A percentile compares a stretch with the other conserved stretches of the same genome.
Conservation (phyloP, 2,329 filamentous ascomycete genomes). For the Aspergillus pseudotamarii region DNA sequence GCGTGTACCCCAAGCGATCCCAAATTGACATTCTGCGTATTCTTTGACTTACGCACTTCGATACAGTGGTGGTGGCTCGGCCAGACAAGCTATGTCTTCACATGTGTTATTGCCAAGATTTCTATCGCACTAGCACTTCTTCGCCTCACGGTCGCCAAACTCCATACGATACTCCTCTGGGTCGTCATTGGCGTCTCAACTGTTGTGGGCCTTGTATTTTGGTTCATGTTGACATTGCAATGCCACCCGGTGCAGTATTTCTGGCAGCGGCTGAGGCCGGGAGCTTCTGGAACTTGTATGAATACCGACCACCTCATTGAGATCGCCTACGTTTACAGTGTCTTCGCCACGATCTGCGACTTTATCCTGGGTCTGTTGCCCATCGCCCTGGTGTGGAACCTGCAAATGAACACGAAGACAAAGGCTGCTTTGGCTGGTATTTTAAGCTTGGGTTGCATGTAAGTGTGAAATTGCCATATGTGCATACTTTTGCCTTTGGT, state of each 20-base stretch:
- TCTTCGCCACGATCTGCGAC: slow-evolving; percentile 51
- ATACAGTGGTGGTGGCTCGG: slow-evolving; percentile 57
- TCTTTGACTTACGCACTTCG: not conserved
- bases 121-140: slow-evolving; percentile 59
- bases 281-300: slow-evolving; percentile 19
- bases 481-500: not conserved
- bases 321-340: slow-evolving; percentile 57
- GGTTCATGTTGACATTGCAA: slow-evolving; percentile 56
- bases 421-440: slow-evolving; percentile 58
- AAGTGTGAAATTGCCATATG: slow-evolving; percentile 27
- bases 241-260: slow-evolving; percentile 56
- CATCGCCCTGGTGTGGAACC: slow-evolving; percentile 56
- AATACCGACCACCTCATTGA: slow-evolving; percentile 18
- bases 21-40: not conserved
- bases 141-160: slow-evolving; percentile 50
- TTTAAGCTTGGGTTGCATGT: slow-evolving; percentile 59
- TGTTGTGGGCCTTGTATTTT: slow-evolving; percentile 51
- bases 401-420: slow-evolving; percentile 57
- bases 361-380: slow-evolving; percentile 58
- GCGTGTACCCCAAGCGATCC: slow-evolving; percentile 15
- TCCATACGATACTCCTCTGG: slow-evolving; percentile 52
- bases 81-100: slow-evolving; percentile 57
- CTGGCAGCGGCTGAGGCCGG: slow-evolving; percentile 44
- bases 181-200: slow-evolving; percentile 50
- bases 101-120: slow-evolving; percentile 53